phyloP scores from a whole-genome alignment of 345 rosid genomes.

The Eucalyptus guilfoylei region DNA sequence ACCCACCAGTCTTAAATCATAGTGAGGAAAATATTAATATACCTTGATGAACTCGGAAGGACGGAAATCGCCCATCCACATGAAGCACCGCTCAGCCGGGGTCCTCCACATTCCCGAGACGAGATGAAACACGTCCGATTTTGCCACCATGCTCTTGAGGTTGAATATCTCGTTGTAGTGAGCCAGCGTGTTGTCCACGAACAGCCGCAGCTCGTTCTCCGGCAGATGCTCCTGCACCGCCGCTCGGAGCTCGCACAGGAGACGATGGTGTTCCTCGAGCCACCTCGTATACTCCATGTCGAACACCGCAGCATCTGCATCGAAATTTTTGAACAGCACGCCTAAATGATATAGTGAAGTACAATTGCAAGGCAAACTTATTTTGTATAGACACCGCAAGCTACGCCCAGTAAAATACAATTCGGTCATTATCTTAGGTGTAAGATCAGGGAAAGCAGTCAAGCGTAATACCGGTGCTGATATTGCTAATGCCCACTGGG shows the following conservation, averaged over 20 bases:
- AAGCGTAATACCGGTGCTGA: slow-evolving; percentile 44
- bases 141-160: slow-evolving; percentile 70
- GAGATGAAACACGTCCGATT: slow-evolving; percentile 84
- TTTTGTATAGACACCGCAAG: not conserved
- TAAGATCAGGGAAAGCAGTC: not conserved
- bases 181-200: slow-evolving; percentile 65
- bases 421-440: not conserved
- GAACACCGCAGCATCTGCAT: slow-evolving; percentile 61
- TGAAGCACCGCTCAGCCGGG: slow-evolving; percentile 96
- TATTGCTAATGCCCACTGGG: slow-evolving; percentile 35
- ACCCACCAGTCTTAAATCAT: no score
- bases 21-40: not conserved
- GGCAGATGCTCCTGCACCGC: slow-evolving; percentile 84
- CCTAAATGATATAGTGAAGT: no score
- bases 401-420: not conserved
- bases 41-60: slow-evolving; percentile 99
- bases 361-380: no score
- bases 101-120: slow-evolving; percentile 96
- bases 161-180: slow-evolving; percentile 74
- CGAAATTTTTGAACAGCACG: not conserved
- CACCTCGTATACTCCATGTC: slow-evolving; percentile 90
- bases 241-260: slow-evolving; percentile 74
- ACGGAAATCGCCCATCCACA: slow-evolving; percentile 97
- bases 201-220: slow-evolving; percentile 81
- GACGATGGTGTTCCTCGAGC: slow-evolving; percentile 82